Conservation (phyloP, 202 grass and related monocot genomes). For the Digitaria exilis region DNA sequence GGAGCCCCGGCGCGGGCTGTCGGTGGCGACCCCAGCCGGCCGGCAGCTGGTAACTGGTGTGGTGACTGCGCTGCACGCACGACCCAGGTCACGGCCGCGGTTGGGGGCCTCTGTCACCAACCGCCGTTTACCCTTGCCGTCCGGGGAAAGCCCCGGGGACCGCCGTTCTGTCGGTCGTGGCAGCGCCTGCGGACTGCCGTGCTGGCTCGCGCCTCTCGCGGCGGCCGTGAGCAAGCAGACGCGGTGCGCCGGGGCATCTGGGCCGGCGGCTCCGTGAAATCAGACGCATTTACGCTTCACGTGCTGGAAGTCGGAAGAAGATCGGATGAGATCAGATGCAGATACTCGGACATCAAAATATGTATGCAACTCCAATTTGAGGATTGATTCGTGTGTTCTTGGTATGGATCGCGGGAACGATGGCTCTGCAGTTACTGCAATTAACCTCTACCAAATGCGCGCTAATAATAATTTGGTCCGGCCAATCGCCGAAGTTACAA, state of each 20-base stretch:
- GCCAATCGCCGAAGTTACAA: slow-evolving; percentile 12
- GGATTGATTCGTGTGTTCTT: neutral
- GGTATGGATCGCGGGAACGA: neutral
- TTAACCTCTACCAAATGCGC: neutral
- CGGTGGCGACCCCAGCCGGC: slow-evolving; percentile 36
- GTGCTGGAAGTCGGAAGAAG: slow-evolving; percentile 8
- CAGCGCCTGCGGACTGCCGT: neutral
- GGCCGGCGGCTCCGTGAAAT: neutral
- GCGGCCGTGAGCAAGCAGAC: neutral
- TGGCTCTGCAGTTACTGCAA: neutral
- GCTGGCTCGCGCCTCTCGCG: neutral
- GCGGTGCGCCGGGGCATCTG: neutral
- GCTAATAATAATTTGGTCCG: slow-evolving; percentile 1
- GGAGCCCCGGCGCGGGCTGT: slow-evolving; percentile 40
- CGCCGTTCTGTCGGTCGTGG: neutral
- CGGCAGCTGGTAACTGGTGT: neutral
- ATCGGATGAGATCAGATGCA: neutral
- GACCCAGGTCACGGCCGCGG: neutral
- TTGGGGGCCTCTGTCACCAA: neutral
- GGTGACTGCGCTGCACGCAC: neutral
- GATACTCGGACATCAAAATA: neutral
- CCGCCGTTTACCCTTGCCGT: neutral
- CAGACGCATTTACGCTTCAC: neutral
- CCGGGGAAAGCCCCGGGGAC: neutral
- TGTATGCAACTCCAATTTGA: neutral